Conservation (phyloP, 139 green algal genomes). For the Chlamydomonas incerta region DNA sequence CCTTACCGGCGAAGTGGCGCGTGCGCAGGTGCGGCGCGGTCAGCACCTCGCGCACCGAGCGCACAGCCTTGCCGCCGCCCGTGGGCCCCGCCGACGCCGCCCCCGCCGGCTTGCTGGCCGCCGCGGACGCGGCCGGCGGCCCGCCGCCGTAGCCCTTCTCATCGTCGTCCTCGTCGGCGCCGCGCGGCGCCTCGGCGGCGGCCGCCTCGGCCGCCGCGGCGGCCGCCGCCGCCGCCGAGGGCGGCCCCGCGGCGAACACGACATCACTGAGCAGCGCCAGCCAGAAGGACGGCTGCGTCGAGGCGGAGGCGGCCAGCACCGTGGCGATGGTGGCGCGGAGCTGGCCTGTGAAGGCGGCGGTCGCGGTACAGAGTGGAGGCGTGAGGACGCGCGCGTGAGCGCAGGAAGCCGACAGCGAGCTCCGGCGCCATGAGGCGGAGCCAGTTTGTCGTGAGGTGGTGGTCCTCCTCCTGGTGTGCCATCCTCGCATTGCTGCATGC, state of each 20-base stretch:
- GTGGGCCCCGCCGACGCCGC: not conserved
- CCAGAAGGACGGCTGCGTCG: slow-evolving; percentile 68
- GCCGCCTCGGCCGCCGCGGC: not conserved
- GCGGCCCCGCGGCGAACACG: slow-evolving; percentile 60
- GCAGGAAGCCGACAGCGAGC: too few species aligned
- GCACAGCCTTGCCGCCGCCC: slow-evolving; percentile 15
- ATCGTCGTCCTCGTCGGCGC: not conserved
- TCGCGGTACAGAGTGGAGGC: too few species aligned
- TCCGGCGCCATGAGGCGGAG: too few species aligned
- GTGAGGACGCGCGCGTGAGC: too few species aligned
- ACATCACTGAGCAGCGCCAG: slow-evolving; percentile 70
- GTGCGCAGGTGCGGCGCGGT: slow-evolving; percentile 24
- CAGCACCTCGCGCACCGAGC: slow-evolving; percentile 12
- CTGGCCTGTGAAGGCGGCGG: slow-evolving; percentile 40
- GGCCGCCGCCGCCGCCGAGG: not conserved
- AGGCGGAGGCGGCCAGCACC: slow-evolving; percentile 66
- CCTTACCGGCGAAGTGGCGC: slow-evolving; percentile 8
- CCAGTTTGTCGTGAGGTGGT: too few species aligned
- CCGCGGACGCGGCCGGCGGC: not conserved
- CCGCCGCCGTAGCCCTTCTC: not conserved
- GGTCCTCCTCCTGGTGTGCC: too few species aligned
- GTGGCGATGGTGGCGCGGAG: slow-evolving; percentile 69
- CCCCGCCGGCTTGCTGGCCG: not conserved
- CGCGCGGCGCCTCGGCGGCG: not conserved
- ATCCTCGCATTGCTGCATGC: too few species aligned